Conservation (phyloP, 2,329 filamentous ascomycete species). For the Blumeriella jaapii region DNA sequence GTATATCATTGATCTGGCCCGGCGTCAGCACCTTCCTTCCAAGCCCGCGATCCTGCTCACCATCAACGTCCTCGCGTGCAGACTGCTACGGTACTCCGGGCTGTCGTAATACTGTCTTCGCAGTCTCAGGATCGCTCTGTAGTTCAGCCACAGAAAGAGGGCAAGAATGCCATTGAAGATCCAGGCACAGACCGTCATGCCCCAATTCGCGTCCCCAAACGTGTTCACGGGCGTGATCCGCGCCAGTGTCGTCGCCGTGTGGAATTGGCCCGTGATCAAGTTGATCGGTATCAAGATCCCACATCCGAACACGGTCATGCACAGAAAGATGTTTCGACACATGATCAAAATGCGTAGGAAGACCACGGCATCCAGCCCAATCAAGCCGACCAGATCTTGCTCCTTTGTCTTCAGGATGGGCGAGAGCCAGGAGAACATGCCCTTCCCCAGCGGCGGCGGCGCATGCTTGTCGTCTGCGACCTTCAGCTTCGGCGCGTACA, state of each 20-base stretch:
- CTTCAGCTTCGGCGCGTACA: slow-evolving; percentile 90
- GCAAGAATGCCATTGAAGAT: slow-evolving; percentile 64
- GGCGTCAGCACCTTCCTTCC: slow-evolving; percentile 10
- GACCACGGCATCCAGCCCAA: slow-evolving; percentile 83
- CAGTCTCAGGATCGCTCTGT: slow-evolving; percentile 58
- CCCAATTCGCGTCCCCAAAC: slow-evolving; percentile 43
- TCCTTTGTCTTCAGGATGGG: slow-evolving; percentile 73
- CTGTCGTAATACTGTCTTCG: slow-evolving; percentile 74
- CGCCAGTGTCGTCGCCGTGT: slow-evolving; percentile 34
- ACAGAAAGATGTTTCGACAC: slow-evolving; percentile 81
- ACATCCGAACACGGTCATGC: slow-evolving; percentile 61
- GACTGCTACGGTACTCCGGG: slow-evolving; percentile 74
- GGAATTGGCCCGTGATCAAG: slow-evolving; percentile 36
- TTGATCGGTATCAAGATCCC: slow-evolving; percentile 75
- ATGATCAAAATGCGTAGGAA: slow-evolving; percentile 84
- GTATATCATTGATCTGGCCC: slow-evolving; percentile 69
- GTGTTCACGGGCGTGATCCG: slow-evolving; percentile 49
- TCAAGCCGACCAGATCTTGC: slow-evolving; percentile 61
- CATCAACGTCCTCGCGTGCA: slow-evolving; percentile 66
- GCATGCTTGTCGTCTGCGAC: slow-evolving; percentile 84
- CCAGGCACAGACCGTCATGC: slow-evolving; percentile 46
- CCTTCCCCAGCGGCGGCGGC: slow-evolving; percentile 75
- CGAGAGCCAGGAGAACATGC: slow-evolving; percentile 76
- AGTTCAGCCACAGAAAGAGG: slow-evolving; percentile 84
- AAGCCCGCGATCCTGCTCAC: slow-evolving; percentile 28